Conservation (phyloP, 306 rosid genomes). For the Gynostemma pentaphyllum region DNA sequence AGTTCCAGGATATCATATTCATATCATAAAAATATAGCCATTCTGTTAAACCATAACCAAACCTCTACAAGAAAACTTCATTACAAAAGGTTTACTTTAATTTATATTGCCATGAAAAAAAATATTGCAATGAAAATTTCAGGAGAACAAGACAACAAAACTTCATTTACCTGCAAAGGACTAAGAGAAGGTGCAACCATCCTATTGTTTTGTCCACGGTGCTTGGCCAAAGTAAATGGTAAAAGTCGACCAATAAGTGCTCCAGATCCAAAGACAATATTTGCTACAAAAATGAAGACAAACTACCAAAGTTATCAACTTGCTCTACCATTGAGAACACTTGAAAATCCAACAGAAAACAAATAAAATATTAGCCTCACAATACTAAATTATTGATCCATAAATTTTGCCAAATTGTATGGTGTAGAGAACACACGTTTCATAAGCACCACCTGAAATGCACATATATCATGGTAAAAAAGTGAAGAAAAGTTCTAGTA, state of each 20-base stretch:
- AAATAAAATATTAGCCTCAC: not conserved
- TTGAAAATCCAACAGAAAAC: not conserved
- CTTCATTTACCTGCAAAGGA: slow-evolving; percentile 51
- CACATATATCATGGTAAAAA: not conserved
- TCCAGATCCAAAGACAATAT: slow-evolving; percentile 55
- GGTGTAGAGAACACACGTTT: not conserved
- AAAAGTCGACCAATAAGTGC: slow-evolving; percentile 62
- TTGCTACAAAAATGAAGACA: slow-evolving; percentile 46
- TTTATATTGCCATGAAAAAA: slow-evolving; percentile 10
- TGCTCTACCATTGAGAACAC: slow-evolving; percentile 5
- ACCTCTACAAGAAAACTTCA: not conserved
- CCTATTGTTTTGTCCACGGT: slow-evolving; percentile 29
- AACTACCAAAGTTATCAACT: not conserved
- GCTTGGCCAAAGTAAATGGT: slow-evolving; percentile 28
- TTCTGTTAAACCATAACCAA: not conserved
- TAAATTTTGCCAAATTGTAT: not conserved
- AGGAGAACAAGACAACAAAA: slow-evolving; percentile 9
- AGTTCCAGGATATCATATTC: not conserved
- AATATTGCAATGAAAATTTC: slow-evolving; percentile 11
- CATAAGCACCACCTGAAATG: not conserved
- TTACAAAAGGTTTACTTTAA: not conserved
- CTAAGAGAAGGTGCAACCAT: slow-evolving; percentile 40
- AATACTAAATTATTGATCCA: not conserved
- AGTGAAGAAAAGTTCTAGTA: not conserved
- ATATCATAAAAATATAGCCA: not conserved